phyloP scores from a whole-genome alignment of 257 asterid genomes.

The Fraxinus americana region DNA sequence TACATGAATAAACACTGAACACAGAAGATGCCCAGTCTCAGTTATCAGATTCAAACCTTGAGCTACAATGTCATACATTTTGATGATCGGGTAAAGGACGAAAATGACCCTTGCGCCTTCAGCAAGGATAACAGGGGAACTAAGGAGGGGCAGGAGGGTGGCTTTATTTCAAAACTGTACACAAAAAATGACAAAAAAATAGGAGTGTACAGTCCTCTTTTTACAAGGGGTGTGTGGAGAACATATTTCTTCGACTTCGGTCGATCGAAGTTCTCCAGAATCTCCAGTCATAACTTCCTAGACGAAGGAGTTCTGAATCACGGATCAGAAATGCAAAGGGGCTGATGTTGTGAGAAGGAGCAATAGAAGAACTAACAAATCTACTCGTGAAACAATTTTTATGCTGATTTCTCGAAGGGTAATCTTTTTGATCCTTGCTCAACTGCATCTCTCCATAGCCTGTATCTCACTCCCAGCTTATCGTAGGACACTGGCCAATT shows the following conservation, averaged over 20 bases:
- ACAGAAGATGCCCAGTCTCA: neutral
- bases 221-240: constrained; percentile 26
- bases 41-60: neutral
- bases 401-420: constrained; percentile 47
- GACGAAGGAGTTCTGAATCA: constrained; percentile 4
- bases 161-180: constrained; percentile 49
- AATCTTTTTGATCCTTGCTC: constrained; percentile 53
- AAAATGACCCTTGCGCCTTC: neutral
- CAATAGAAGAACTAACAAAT: neutral
- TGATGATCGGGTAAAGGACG: neutral
- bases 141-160: neutral
- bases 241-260: constrained; percentile 29
- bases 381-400: constrained; percentile 2
- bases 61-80: neutral
- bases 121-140: neutral
- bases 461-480: constrained; percentile 83
- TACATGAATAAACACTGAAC: neutral
- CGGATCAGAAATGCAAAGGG: neutral
- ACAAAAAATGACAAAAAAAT: constrained; percentile 25
- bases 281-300: constrained; percentile 1
- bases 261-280: constrained; percentile 13
- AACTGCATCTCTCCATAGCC: constrained; percentile 79
- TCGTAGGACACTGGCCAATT: constrained; percentile 77
- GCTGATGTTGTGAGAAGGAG: constrained; percentile 23
- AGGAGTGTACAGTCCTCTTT: constrained; percentile 39